Percentiles rank a stretch among this genome's conserved stretches.
Evolutionary conservation across 1,139 yeast species (phyloP).

Genomic region (Zhuliangozyma parablackwelliae): DNA sequence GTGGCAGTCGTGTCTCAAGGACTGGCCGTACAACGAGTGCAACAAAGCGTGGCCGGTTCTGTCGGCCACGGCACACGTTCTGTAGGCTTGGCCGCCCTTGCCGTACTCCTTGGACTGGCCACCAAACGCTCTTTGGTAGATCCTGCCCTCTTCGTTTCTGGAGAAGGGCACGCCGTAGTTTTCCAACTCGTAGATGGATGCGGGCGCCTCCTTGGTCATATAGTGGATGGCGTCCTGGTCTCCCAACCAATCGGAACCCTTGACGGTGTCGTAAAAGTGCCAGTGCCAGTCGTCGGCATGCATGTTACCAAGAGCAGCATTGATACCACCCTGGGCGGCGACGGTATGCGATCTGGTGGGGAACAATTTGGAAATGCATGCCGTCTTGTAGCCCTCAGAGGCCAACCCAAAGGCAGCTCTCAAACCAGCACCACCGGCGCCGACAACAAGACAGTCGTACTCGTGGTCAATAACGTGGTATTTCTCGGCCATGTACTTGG

Average conservation of each 20-base stretch:
- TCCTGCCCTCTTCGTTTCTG: constrained; percentile 92
- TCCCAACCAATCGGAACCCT: constrained; percentile 99
- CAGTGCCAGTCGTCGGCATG: constrained; percentile 98
- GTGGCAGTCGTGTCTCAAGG: constrained; percentile 93
- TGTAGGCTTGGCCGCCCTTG: constrained; percentile 97
- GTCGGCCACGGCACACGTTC: constrained; percentile 99
- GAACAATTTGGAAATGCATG: constrained; percentile 93
- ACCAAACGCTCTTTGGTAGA: constrained; percentile 98
- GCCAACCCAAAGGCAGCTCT: constrained; percentile 98
- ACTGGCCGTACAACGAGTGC: constrained; percentile 95
- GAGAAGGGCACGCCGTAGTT: constrained; percentile 98
- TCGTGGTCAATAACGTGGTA: constrained; percentile 95
- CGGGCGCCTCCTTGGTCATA: constrained; percentile 98
- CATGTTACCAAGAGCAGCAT: constrained; percentile 97
- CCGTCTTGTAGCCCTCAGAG: constrained; percentile 94
- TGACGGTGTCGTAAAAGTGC: constrained; percentile 99
- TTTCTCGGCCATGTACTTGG: constrained; percentile 59
- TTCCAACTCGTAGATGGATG: constrained; percentile 91
- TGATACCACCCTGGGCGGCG: constrained; percentile 99
- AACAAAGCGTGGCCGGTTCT: constrained; percentile 97
- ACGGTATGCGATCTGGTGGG: constrained; percentile 99
- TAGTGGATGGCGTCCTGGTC: constrained; percentile 99
- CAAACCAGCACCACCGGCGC: constrained; percentile 99
- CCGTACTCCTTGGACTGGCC: constrained; percentile 95
- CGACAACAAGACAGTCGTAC: constrained; percentile 95